Evolutionary conservation across 306 rosid species (phyloP), one percentile per base, ranked within the genome.

Genomic region (Crotalaria pallida): DNA sequence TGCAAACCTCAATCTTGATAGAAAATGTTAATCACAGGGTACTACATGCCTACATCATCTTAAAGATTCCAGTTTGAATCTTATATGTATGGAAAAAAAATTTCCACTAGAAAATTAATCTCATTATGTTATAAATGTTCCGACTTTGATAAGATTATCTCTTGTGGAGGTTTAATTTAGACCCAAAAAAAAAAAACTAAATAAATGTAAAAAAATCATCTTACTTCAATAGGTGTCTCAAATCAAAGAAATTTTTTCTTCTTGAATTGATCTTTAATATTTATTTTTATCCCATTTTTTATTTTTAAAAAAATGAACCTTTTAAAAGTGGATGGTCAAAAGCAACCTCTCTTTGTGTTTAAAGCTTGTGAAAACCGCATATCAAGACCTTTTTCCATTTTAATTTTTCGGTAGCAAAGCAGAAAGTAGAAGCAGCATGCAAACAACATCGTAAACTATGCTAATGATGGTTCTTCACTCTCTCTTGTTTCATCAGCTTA

Each of bases 391-490:
- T 24, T 47, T 21, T 19, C 6, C 19, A 26, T 33, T 50, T 45
- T 48, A 5, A 78, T 18, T 65, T 76, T 74, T 67, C 73, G 67
- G 49, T 67, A 58, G 68, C 61, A 48, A 80, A 73, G 60, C 47
- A 11, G 27, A 77, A 77, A 40, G 45, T 4, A 40, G 45, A 48
- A 78, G 69, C 48, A 75, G 85, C 71, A 29, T 69, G 33, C 50
- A 80, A 77, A 86, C 86, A 78, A 79, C 87, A 65, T 79, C 88
- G 92, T 82, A 73, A 73, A 49, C 83, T 67, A 65, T 79, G 83
- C 75, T 58, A 33, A 29, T 34, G 52, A 73, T 73, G 67, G 15
- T 58, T 67, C 80, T 56, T 38, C 44, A 10, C 44, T 38, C 44
- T 11, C 6, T 75, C 45, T 19, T 75, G 60, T 75, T 64, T 53